A percentile compares a stretch with the other conserved stretches of the same genome.
These are phyloP conservation scores for Phycomyces nitens DNA, from an alignment of 192 early-diverging fungal species.

Conservation along the genomic window DNA sequence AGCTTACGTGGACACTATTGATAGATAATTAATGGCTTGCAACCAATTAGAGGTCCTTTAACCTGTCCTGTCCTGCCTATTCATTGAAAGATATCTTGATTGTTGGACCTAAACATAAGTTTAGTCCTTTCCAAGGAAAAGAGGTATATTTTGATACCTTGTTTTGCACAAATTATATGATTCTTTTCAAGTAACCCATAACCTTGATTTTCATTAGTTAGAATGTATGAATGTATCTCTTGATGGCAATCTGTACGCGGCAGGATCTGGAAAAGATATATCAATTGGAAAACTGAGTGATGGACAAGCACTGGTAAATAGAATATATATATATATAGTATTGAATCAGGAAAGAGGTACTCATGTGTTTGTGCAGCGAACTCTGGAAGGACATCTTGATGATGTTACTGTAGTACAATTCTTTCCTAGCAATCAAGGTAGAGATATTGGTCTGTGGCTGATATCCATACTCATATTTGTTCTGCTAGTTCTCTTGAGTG, in stretches of 20 bases:
- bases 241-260: slow-evolving; percentile 42
- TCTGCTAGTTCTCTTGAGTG: slow-evolving; percentile 57
- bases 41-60: slow-evolving; percentile 39
- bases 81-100: slow-evolving; percentile 31
- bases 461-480: background rate
- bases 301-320: slow-evolving; percentile 38
- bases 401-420: slow-evolving; percentile 65
- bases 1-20: background rate
- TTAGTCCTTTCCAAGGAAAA: slow-evolving; percentile 7
- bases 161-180: no score
- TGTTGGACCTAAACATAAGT: slow-evolving; percentile 34
- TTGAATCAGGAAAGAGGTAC: background rate
- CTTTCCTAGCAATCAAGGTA: slow-evolving; percentile 75
- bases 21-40: background rate
- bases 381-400: slow-evolving; percentile 60
- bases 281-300: slow-evolving; percentile 38
- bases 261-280: slow-evolving; percentile 35
- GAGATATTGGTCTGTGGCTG: background rate
- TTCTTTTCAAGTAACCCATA: no score
- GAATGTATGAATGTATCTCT: slow-evolving; percentile 46
- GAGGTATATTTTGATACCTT: slow-evolving; percentile 12
- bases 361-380: slow-evolving; percentile 25
- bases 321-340: background rate
- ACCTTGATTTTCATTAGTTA: slow-evolving; percentile 20
- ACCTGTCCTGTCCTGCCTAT: slow-evolving; percentile 30